Base-by-base conservation (phyloP, 306 rosid species). In the Pyrus pyrifolia region DNA sequence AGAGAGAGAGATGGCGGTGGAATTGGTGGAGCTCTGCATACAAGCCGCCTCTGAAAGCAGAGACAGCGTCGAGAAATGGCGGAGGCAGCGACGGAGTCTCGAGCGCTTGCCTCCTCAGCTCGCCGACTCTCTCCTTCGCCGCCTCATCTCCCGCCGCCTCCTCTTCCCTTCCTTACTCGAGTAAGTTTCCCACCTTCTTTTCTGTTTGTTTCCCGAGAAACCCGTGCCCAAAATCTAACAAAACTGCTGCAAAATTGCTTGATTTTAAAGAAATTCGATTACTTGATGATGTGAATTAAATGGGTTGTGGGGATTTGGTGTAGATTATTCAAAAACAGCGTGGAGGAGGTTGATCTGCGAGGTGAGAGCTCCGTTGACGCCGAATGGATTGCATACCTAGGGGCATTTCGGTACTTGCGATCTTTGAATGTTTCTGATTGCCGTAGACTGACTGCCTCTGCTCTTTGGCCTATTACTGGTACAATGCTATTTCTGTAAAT, bases 301-400 rank as follows among this genome's bases (percentile, higher is more conserved):
- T 51, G 11, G 27, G 60, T 71, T 11, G 8, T 29, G 63, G 59
- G 58, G 29, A 4, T 40, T 21, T 60, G 12, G 57, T 68, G 70
- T 69, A 93, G 97, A 83, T 85, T 85, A 73, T 92, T 95, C 89
- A 95, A 92, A 74, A 65, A 74, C 18, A 83, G 83, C 33, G 93
- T 80, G 4, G 98, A 95, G 83, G 91, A 86, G 85, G 73, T 95
- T 81, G 89, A 90, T 82, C 59, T 90, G 72, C 79, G 88, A 75
- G 88, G 89, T 22, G 84, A 81, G 19, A 73, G 63, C 77, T 76
- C 82, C 3, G 91, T 95, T 15, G 93, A 95, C 60, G 91, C 91
- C 0, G 97, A 95, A 75, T 95, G 98, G 98, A 86, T 95, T 88
- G 98, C 98, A 1, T 95, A 95, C 79, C 80, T 95, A 49, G 98